Conservation (phyloP, 129 eudicot genomes). For the Escallonia herrerae region DNA sequence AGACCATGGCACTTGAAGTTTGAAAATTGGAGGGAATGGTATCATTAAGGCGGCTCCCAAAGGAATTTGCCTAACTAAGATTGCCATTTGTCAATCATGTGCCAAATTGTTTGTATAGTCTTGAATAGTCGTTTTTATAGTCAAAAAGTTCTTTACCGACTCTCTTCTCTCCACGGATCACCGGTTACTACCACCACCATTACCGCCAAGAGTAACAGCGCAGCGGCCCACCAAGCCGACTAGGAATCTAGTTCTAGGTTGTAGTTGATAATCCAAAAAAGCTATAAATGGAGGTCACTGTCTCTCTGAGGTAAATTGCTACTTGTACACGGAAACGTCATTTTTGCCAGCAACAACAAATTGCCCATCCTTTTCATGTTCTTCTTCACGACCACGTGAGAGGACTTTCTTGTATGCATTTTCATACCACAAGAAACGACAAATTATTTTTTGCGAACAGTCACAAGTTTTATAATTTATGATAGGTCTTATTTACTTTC, state of each 20-base stretch:
- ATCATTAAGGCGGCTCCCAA: neutral
- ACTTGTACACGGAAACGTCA: slow-evolving; percentile 13
- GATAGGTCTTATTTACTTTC: too few relatives aligned
- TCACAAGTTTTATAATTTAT: too few relatives aligned
- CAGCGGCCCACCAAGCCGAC: too few relatives aligned
- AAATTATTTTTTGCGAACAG: too few relatives aligned
- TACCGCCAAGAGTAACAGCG: neutral
- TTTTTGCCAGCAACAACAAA: neutral
- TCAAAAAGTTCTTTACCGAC: neutral
- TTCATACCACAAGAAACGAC: too few relatives aligned
- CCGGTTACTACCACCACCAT: neutral
- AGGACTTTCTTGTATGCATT: too few relatives aligned
- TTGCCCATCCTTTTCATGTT: neutral
- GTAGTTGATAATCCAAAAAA: neutral
- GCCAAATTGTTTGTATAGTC: neutral
- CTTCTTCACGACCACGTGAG: neutral
- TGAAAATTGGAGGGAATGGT: neutral
- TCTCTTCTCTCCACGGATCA: neutral
- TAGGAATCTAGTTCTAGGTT: neutral
- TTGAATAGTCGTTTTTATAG: neutral
- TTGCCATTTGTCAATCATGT: slow-evolving; percentile 1
- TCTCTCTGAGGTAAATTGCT: neutral
- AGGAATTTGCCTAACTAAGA: neutral
- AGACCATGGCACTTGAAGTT: neutral
- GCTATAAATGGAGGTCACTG: slow-evolving; percentile 3